Evolutionary conservation across 257 asterid genomes (phyloP).

Genomic region (Anisodus tanguticus): DNA sequence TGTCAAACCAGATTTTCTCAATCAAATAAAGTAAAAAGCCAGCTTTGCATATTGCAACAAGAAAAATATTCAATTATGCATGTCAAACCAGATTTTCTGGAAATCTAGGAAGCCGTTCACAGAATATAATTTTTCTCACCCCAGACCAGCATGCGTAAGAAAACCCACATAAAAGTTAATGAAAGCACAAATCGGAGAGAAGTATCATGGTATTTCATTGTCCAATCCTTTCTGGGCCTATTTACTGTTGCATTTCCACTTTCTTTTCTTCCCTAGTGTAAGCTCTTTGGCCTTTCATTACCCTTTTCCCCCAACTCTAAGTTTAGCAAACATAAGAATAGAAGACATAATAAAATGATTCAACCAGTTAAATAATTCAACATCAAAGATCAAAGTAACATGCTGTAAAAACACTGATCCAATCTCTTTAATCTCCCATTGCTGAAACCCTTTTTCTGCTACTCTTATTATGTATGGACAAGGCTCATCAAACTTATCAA

Average conservation of each 20-base stretch:
- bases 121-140: neutral
- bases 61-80: conserved; percentile 26
- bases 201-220: neutral
- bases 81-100: conserved; percentile 9
- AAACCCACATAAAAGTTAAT: neutral
- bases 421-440: neutral
- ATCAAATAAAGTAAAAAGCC: conserved; percentile 66
- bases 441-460: neutral
- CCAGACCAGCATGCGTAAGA: neutral
- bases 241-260: conserved; percentile 3
- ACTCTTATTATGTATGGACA: neutral
- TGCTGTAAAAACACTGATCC: neutral
- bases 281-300: neutral
- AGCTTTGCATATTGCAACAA: conserved; percentile 61
- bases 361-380: neutral
- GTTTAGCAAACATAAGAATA: neutral
- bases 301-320: neutral
- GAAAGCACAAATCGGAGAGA: neutral
- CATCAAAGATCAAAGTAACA: neutral
- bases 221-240: neutral
- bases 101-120: neutral
- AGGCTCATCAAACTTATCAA: conserved; percentile 11
- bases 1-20: too few species aligned
- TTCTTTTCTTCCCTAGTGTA: neutral
- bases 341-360: neutral